phyloP scores from a whole-genome alignment of 257 asterid genomes.

The Solanum etuberosum region DNA sequence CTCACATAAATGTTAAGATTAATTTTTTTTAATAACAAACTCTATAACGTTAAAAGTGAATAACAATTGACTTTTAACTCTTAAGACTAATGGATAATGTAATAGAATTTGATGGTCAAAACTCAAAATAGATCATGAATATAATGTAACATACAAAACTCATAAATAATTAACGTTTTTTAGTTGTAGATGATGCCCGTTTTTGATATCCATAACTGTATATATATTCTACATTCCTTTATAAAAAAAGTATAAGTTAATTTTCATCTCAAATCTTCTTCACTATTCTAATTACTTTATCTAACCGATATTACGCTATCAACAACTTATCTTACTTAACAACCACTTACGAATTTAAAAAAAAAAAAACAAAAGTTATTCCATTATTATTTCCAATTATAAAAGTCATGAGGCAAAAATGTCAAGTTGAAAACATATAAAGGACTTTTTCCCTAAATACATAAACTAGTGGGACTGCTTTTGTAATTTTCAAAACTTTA shows the following conservation, averaged over 20 bases:
- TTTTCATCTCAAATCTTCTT: rapidly evolving
- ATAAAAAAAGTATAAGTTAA: background rate
- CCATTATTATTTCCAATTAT: background rate
- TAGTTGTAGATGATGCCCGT: background rate
- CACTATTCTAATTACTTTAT: background rate
- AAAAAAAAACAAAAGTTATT: background rate
- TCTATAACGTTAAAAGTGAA: background rate
- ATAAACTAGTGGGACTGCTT: background rate
- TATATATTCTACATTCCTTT: background rate
- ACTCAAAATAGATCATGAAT: background rate
- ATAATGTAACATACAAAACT: background rate
- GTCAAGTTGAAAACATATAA: background rate
- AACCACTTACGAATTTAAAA: background rate
- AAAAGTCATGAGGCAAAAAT: background rate
- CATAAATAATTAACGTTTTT: too few relatives aligned
- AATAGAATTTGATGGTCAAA: background rate
- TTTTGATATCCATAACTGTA: too few relatives aligned
- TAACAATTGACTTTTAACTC: background rate
- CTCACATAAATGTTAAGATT: background rate
- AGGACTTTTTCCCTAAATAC: background rate
- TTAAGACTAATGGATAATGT: background rate
- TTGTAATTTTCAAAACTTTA: background rate
- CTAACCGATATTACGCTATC: rapidly evolving
- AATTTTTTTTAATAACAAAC: background rate
- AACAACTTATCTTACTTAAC: background rate